Percentiles rank a stretch among this genome's conserved stretches.
Conservation (phyloP, 2,329 filamentous ascomycete species). For the Penicillium sp. region DNA sequence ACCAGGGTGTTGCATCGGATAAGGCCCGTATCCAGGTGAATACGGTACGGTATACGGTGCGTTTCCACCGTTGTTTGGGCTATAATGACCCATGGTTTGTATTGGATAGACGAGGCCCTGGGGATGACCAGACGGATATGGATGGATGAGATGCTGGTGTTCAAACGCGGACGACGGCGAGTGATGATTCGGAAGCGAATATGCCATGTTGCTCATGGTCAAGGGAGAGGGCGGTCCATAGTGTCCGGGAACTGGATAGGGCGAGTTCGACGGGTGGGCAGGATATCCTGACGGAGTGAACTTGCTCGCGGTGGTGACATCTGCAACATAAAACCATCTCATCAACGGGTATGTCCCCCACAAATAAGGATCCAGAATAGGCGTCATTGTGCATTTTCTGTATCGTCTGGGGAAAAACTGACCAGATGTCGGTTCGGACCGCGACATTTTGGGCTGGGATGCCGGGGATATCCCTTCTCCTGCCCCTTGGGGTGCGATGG, state of each 20-base stretch:
- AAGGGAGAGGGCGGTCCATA: constrained; percentile 27
- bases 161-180: constrained; percentile 28
- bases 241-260: constrained; percentile 18
- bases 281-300: constrained; percentile 20
- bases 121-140: constrained; percentile 26
- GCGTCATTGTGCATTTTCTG: constrained; percentile 1
- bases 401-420: constrained; percentile 8
- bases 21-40: constrained; percentile 30
- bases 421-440: constrained; percentile 11
- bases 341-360: constrained; percentile 1
- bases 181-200: constrained; percentile 30
- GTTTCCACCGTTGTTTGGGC: constrained; percentile 17
- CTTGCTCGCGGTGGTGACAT: constrained; percentile 5
- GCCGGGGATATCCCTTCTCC: constrained; percentile 11
- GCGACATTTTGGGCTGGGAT: constrained; percentile 13
- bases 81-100: constrained; percentile 29
- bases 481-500: constrained; percentile 20
- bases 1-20: constrained; percentile 28
- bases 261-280: constrained; percentile 21
- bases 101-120: constrained; percentile 35
- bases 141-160: constrained; percentile 29
- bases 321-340: constrained; percentile 6
- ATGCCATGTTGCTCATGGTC: constrained; percentile 34
- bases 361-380: not conserved
- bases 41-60: constrained; percentile 30